phyloP scores from a whole-genome alignment of 306 rosid species.

The Mucuna pruriens region DNA sequence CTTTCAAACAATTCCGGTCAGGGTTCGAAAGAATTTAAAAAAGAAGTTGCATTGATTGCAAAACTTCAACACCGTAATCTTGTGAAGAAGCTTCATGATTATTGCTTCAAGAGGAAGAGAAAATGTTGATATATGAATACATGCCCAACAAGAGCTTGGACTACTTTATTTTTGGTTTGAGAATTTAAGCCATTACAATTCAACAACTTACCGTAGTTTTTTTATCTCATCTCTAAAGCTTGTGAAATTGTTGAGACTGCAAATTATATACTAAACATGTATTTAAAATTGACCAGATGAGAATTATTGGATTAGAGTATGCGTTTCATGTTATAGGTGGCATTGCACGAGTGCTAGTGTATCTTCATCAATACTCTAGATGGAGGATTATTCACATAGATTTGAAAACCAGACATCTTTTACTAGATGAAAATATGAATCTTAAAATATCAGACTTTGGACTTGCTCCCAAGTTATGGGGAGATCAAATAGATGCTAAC shows the following conservation, averaged over 20 bases:
- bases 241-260: background rate
- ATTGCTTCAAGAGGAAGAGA: conserved; percentile 16
- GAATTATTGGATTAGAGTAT: conserved; percentile 14
- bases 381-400: background rate
- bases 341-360: background rate
- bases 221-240: background rate
- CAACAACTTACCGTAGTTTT: background rate
- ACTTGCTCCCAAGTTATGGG: conserved; percentile 7
- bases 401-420: background rate
- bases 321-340: conserved; percentile 14
- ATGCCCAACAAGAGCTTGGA: conserved; percentile 35
- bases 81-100: conserved; percentile 42
- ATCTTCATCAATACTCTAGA: conserved; percentile 3
- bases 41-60: conserved; percentile 30
- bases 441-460: conserved; percentile 35
- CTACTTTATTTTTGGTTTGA: conserved; percentile 36
- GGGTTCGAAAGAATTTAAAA: conserved; percentile 28
- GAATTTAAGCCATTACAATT: background rate
- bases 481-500: background rate
- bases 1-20: conserved; percentile 18
- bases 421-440: conserved; percentile 2
- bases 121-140: conserved; percentile 28
- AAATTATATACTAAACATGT: background rate
- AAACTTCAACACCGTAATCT: conserved; percentile 36
- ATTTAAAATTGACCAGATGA: background rate